phyloP scores from a whole-genome alignment of 306 rosid genomes.

The Prunus mume region DNA sequence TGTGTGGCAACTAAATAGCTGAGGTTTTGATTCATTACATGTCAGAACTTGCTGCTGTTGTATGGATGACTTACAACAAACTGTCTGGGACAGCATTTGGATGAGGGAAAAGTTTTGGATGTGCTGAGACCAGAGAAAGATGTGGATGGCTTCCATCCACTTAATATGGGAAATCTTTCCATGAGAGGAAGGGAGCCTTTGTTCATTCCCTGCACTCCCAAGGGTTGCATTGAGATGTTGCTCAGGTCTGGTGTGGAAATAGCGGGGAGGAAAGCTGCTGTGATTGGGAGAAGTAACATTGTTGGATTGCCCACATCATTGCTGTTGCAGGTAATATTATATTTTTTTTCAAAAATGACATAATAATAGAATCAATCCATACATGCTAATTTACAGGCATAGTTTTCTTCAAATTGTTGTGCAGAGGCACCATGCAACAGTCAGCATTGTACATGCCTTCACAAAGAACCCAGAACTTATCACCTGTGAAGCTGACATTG shows the following conservation, averaged over 20 bases:
- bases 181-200: constrained; percentile 81
- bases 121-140: constrained; percentile 67
- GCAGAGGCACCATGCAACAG: constrained; percentile 95
- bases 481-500: constrained; percentile 77
- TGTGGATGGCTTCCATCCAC: constrained; percentile 91
- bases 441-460: constrained; percentile 67
- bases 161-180: constrained; percentile 83
- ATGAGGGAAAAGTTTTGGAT: constrained; percentile 60
- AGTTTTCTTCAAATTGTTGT: constrained; percentile 9
- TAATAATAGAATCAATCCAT: not conserved
- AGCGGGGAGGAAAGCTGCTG: constrained; percentile 75
- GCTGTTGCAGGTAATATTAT: constrained; percentile 66
- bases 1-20: constrained; percentile 23
- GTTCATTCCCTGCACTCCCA: constrained; percentile 90
- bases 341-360: not conserved
- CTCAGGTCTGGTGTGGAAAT: constrained; percentile 78
- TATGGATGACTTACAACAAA: constrained; percentile 44
- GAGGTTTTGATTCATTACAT: constrained; percentile 28
- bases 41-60: constrained; percentile 35
- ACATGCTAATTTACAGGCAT: not conserved
- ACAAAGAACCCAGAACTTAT: constrained; percentile 70
- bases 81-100: constrained; percentile 73
- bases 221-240: constrained; percentile 85
- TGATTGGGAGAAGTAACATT: constrained; percentile 88
- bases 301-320: constrained; percentile 85